phyloP scores from a whole-genome alignment of 106 monocot species.

The Phalaenopsis aphrodite region DNA sequence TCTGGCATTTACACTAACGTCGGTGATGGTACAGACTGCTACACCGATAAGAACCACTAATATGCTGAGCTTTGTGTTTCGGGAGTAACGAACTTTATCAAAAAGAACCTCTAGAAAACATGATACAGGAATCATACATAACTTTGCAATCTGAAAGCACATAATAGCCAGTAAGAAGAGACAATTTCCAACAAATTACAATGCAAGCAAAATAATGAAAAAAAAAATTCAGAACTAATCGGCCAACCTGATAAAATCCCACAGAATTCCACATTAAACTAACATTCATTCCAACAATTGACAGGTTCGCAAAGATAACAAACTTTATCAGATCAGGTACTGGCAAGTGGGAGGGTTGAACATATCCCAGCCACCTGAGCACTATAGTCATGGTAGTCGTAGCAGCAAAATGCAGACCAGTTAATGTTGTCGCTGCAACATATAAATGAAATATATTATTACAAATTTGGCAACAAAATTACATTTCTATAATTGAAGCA shows the following conservation, averaged over 20 bases:
- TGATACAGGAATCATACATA: conserved; percentile 76
- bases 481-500: background rate
- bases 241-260: conserved; percentile 46
- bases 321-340: conserved; percentile 51
- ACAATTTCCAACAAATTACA: background rate
- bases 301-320: conserved; percentile 56
- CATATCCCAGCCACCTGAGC: conserved; percentile 46
- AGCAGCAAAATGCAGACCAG: conserved; percentile 60
- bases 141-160: conserved; percentile 50
- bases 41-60: conserved; percentile 59
- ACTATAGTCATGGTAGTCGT: conserved; percentile 49
- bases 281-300: conserved; percentile 34
- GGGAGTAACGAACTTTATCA: conserved; percentile 62
- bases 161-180: background rate
- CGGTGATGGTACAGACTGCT: conserved; percentile 62
- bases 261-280: conserved; percentile 33
- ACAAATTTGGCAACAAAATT: background rate
- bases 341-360: conserved; percentile 54
- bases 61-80: conserved; percentile 71
- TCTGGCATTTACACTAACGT: conserved; percentile 60
- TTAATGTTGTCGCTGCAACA: conserved; percentile 57
- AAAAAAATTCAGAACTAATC: background rate
- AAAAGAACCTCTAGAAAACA: conserved; percentile 66
- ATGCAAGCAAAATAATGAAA: background rate
- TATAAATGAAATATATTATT: background rate